Base-by-base conservation (phyloP, 345 rosid species). In the Aegle marmelos region DNA sequence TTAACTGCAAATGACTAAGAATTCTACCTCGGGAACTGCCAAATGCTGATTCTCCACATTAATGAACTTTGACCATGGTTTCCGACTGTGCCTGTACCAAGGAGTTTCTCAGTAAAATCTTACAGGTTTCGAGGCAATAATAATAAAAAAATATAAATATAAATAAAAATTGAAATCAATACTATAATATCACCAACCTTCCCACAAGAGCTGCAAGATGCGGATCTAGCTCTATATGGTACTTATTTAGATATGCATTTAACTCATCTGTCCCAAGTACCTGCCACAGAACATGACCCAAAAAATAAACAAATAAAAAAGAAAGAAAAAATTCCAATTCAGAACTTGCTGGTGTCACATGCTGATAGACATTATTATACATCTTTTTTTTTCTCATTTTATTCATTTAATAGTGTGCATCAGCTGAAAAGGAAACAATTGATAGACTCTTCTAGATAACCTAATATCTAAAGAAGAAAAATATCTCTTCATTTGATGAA, bases 261-360 rank as follows among this genome's bases (percentile, higher is more conserved):
- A 96, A 83, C 87, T 92, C 98, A 70, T 96, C 98, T 54, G 98
- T 96, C 70, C 99, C 99, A 63, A 96, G 91, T 6, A 94, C 97
- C 98, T 96, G 82, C 53, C 28, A 69, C 72, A 63, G 37, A 73
- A 83, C 30, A 59, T 10, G 53, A 58, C n/a, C 11, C 11, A 39
- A 39, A 2, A 73, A 45, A 66, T 24, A 68, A 39, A n/a, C 4
- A 21, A 6, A 24, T 10, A 50, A 57, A 6, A 41, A 45, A 66
- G 25, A 67, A 37, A 22, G 13, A 21, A 6, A 24, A 17, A 74
- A 65, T 72, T 79, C 68, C 30, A 53, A 69, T 37, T 63, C 53
- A 36, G 56, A 70, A 53, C 70, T 62, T 72, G 33, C 64, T 72
- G 28, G n/a, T 50, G 39, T 34, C 19, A 39, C 77, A 58, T 4